Conservation (phyloP, 176 grass and related monocot genomes). For the Oryza punctata region DNA sequence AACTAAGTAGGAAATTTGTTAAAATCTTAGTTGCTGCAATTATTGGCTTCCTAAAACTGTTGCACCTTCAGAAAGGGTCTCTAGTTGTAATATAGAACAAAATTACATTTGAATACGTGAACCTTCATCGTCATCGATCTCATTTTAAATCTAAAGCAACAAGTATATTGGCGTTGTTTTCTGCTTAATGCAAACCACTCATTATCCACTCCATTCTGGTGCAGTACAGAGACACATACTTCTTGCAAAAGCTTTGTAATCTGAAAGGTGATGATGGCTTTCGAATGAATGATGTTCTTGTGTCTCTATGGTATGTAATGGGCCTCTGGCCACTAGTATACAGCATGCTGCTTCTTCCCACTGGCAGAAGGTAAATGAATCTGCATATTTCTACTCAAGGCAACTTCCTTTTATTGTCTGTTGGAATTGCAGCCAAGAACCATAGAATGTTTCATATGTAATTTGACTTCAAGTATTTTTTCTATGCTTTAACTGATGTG, state of each 20-base stretch:
- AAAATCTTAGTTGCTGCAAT: not conserved
- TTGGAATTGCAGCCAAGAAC: not conserved
- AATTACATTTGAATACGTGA: not conserved
- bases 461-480: not conserved
- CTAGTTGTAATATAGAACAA: not conserved
- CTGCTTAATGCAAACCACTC: not conserved
- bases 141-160: not conserved
- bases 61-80: not conserved
- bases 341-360: conserved; percentile 80
- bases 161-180: not conserved
- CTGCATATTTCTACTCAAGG: conserved; percentile 5
- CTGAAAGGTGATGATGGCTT: conserved; percentile 86
- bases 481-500: not conserved
- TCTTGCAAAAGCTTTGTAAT: conserved; percentile 77
- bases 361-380: conserved; percentile 59
- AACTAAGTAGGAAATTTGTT: not conserved
- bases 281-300: conserved; percentile 81
- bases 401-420: not conserved
- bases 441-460: not conserved
- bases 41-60: not conserved
- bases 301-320: conserved; percentile 91
- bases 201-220: conserved; percentile 20
- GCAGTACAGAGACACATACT: conserved; percentile 88
- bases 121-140: not conserved
- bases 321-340: conserved; percentile 89